Evolutionary conservation across 2,329 filamentous ascomycete species (phyloP).

Genomic region (Chaetothyriales sp.): DNA sequence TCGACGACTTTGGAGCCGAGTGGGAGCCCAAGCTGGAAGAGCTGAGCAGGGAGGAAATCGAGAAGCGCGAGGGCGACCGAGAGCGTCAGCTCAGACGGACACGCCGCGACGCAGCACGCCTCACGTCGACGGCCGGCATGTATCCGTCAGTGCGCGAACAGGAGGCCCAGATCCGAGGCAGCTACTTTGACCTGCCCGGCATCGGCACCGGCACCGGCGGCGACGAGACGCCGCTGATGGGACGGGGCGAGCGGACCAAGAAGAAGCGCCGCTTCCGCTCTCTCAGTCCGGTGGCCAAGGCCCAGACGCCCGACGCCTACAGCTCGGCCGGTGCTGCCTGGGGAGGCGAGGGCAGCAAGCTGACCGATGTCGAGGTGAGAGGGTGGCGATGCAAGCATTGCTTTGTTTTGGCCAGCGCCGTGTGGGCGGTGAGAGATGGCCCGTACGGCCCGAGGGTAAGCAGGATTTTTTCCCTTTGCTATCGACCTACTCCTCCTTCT

Average conservation of each 20-base stretch:
- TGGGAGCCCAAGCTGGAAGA: slow-evolving; percentile 74
- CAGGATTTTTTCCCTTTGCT: slow-evolving; percentile 9
- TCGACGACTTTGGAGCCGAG: slow-evolving; percentile 70
- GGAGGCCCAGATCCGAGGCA: slow-evolving; percentile 41
- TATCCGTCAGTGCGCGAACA: slow-evolving; percentile 46
- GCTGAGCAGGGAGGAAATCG: slow-evolving; percentile 88
- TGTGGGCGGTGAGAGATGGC: slow-evolving; percentile 91
- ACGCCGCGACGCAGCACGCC: slow-evolving; percentile 79
- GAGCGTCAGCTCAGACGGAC: slow-evolving; percentile 80
- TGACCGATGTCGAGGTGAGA: slow-evolving; percentile 58
- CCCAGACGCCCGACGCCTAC: slow-evolving; percentile 58
- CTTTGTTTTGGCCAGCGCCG: slow-evolving; percentile 70
- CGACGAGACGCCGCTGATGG: slow-evolving; percentile 62
- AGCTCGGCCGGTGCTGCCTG: slow-evolving; percentile 48
- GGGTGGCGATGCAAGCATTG: slow-evolving; percentile 86
- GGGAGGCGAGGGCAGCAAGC: slow-evolving; percentile 50
- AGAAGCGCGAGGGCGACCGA: slow-evolving; percentile 87
- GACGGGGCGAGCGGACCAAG: slow-evolving; percentile 81
- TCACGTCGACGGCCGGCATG: slow-evolving; percentile 76
- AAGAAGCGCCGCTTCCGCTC: slow-evolving; percentile 89
- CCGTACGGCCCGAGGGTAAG: slow-evolving; percentile 70
- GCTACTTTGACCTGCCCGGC: slow-evolving; percentile 46
- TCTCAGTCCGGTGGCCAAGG: slow-evolving; percentile 62
- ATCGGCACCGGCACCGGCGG: slow-evolving; percentile 21
- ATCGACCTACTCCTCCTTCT: too few species aligned